Evolutionary conservation across 345 rosid species (phyloP), one percentile per base, ranked within the genome.

Genomic region (Pistacia integerrima): DNA sequence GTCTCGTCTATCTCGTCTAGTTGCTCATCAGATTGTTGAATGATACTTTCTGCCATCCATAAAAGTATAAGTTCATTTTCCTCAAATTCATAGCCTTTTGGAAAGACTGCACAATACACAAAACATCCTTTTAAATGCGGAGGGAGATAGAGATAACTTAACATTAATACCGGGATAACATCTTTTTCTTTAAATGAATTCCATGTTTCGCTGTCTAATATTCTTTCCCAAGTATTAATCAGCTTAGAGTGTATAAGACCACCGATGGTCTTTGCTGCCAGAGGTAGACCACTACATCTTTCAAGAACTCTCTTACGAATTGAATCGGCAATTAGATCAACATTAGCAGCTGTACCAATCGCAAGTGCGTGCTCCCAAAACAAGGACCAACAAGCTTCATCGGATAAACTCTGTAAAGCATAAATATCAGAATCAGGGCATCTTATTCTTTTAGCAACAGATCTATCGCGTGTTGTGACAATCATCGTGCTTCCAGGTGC

Each of bases 121-220:
- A 70, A 70, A 2, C 63, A 70, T n/a, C 51, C 35, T 16, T 70
- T 70, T 4, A 70, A 70, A 36, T 36, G 35, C 1, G 63, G 17
- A 11, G 63, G 74, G 11, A 70, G 63, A 30, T 55, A 7, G n/a
- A 54, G 16, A 25, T 55, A 70, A n/a, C 74, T 70, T 38, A 70
- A 33, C 7, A 11, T 20, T 41, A 70, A 55, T 2, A 38, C 51
- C 0, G 63, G 16, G 5, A 22, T 51, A 38, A 70, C 36, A 2
- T 12, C 63, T 8, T 1, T 55, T 30, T 55, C 2, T 8, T 35
- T 10, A 8, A 8, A 16, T 0, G 9, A 55, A 4, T 54, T 28
- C 63, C 28, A 70, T 11, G n/a, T 4, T 1, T n/a, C 35, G 51
- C 33, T 70, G 14, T 36, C 1, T 10, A 70, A 11, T 70, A 70